Conservation (phyloP, 1,284 basidiomycete genomes). For the Cystobasidiaceae sp. region DNA sequence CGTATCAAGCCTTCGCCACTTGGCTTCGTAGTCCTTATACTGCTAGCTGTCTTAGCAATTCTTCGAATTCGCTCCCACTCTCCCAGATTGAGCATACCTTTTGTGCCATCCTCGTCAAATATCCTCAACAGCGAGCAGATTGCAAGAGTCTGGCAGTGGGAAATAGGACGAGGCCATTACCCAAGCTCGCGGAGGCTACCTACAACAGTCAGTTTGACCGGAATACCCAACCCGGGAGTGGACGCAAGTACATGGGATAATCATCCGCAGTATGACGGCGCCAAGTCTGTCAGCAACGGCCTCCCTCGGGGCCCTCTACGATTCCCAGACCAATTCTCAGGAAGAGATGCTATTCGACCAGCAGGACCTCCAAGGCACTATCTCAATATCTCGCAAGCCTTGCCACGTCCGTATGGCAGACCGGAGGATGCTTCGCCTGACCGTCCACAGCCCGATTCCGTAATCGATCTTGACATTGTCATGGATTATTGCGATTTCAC, state of each 20-base stretch:
- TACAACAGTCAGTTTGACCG: constrained; percentile 21
- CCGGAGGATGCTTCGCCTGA: constrained; percentile 59
- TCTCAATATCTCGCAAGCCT: constrained; percentile 54
- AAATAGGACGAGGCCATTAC: constrained; percentile 82
- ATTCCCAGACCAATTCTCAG: constrained; percentile 6
- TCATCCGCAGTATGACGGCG: constrained; percentile 1
- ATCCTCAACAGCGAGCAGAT: constrained; percentile 69
- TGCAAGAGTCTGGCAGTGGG: constrained; percentile 86
- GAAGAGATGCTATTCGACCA: constrained; percentile 51
- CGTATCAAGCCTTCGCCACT: constrained; percentile 2
- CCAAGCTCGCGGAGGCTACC: constrained; percentile 58
- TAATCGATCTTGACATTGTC: constrained; percentile 77
- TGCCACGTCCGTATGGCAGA: constrained; percentile 55
- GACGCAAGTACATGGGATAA: constrained; percentile 18
- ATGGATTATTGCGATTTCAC: constrained; percentile 86
- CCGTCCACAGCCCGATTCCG: constrained; percentile 70
- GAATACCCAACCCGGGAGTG: constrained; percentile 16
- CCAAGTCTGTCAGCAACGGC: not conserved
- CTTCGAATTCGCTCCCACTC: constrained; percentile 15
- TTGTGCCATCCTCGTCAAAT: constrained; percentile 27
- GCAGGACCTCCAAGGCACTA: constrained; percentile 69
- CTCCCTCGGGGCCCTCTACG: constrained; percentile 32
- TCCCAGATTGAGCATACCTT: constrained; percentile 28
- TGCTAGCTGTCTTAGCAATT: constrained; percentile 3
- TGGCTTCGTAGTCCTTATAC: constrained; percentile 15